Evolutionary conservation across 2,329 filamentous ascomycete species (phyloP).

Genomic region (Harringtonia aguacate): DNA sequence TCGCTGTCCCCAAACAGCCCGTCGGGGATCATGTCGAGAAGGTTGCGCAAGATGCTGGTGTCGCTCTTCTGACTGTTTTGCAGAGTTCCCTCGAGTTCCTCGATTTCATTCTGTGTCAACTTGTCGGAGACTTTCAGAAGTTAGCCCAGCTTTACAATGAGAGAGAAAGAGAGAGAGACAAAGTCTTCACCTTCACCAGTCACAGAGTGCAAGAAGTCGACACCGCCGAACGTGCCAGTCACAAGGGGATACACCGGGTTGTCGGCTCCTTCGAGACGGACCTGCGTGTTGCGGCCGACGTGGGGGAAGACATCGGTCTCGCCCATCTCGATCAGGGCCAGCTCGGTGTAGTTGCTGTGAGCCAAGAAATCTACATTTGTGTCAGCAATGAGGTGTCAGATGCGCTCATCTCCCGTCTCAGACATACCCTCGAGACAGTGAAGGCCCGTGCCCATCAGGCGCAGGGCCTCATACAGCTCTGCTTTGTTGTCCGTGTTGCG

Average conservation of each 20-base stretch:
- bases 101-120: constrained; percentile 79
- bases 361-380: constrained; percentile 62
- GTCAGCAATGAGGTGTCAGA: background rate
- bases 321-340: constrained; percentile 78
- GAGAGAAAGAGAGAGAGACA: background rate
- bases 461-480: constrained; percentile 81
- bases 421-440: constrained; percentile 81
- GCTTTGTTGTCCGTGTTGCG: constrained; percentile 51
- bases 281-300: constrained; percentile 62
- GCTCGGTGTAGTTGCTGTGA: constrained; percentile 87
- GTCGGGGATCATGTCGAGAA: constrained; percentile 72
- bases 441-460: constrained; percentile 75
- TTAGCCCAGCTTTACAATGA: too few species aligned
- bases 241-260: constrained; percentile 67
- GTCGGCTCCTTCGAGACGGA: constrained; percentile 58
- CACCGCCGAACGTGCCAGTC: constrained; percentile 88
- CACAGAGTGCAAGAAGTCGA: constrained; percentile 88
- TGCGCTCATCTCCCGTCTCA: too few species aligned
- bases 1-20: constrained; percentile 69
- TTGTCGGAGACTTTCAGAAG: constrained; percentile 63
- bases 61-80: constrained; percentile 52
- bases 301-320: constrained; percentile 78
- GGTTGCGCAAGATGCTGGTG: constrained; percentile 64
- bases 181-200: constrained; percentile 46
- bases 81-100: constrained; percentile 79